Evolutionary conservation across 2,329 filamentous ascomycete genomes (phyloP).

Genomic region (Kalaharituber pfeilii): DNA sequence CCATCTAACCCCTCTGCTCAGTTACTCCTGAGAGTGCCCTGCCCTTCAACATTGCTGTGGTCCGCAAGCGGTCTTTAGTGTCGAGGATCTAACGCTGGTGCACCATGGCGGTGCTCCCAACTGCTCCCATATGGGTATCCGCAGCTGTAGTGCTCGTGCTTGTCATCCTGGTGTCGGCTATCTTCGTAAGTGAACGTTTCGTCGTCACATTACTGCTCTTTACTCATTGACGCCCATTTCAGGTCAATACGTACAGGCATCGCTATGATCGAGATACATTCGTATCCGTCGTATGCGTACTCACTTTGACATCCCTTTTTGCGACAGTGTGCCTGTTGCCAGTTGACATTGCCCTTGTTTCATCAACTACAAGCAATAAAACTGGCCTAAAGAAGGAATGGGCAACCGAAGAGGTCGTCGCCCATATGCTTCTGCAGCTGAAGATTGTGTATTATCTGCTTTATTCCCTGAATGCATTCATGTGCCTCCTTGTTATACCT

Average conservation of each 20-base stretch:
- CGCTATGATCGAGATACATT: constrained; percentile 68
- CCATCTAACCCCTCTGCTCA: no score
- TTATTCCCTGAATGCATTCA: constrained; percentile 76
- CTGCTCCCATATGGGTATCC: constrained; percentile 81
- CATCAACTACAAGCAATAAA: constrained; percentile 60
- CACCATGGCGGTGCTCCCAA: constrained; percentile 62
- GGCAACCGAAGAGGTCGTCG: constrained; percentile 68
- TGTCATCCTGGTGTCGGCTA: constrained; percentile 55
- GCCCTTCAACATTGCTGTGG: no score
- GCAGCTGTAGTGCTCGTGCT: constrained; percentile 68
- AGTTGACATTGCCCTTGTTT: constrained; percentile 88
- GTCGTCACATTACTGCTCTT: neutral
- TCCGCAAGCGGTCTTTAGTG: no score
- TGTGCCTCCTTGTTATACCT: constrained; percentile 77
- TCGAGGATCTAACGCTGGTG: no score
- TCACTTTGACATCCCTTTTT: constrained; percentile 72
- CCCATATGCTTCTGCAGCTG: constrained; percentile 60
- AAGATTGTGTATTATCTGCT: constrained; percentile 83
- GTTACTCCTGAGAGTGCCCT: no score
- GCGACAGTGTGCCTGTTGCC: constrained; percentile 85
- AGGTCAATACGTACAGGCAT: constrained; percentile 74
- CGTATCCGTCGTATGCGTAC: constrained; percentile 68
- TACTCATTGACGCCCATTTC: constrained; percentile 2
- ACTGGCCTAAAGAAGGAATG: constrained; percentile 80
- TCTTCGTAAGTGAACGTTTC: constrained; percentile 43